Evolutionary conservation across 169 alveolate genomes (phyloP).

Genomic region (Perkinsus olseni): DNA sequence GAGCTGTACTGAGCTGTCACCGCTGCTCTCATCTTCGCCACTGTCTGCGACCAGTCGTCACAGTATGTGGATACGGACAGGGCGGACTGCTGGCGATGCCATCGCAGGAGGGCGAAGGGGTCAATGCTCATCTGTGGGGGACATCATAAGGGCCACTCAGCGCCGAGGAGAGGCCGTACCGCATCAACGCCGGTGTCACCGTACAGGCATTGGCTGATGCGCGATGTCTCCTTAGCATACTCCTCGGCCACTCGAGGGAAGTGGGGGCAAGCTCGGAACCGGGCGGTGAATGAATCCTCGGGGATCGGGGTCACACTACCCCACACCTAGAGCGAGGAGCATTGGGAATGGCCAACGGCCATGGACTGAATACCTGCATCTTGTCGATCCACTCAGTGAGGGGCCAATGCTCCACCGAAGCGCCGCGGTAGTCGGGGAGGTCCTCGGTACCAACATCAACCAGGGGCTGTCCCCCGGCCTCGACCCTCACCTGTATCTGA

Average conservation of each 20-base stretch:
- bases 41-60: neutral
- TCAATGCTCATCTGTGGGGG: neutral
- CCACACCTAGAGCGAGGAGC: neutral
- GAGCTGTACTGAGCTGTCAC: neutral
- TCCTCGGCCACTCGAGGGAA: neutral
- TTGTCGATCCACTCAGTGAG: neutral
- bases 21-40: neutral
- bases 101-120: neutral
- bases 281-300: neutral
- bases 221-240: neutral
- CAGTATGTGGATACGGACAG: neutral
- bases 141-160: neutral
- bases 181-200: neutral
- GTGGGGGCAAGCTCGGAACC: neutral
- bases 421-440: neutral
- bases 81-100: neutral
- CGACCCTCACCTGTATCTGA: neutral
- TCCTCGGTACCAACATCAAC: neutral
- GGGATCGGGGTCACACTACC: neutral
- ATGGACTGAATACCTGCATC: neutral
- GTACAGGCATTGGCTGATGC: neutral
- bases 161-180: neutral
- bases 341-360: neutral
- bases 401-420: neutral
- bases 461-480: neutral